Base-by-base conservation (phyloP, 306 rosid genomes). In the Casuarina glauca region DNA sequence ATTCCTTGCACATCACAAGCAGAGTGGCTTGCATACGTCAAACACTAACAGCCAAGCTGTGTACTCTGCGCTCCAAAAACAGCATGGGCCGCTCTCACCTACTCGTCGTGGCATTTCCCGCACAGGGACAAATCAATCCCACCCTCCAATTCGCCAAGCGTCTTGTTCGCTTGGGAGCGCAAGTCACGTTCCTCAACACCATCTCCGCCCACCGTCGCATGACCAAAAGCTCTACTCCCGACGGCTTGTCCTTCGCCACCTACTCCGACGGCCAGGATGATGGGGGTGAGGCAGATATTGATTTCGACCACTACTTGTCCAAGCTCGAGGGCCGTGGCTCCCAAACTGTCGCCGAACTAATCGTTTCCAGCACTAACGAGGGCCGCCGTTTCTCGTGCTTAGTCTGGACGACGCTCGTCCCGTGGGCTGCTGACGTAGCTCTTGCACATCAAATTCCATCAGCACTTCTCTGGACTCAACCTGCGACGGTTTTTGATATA, bases 91-190 rank as follows among this genome's bases (percentile, higher is more conserved):
- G 76, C 0, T 84, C 72, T 45, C 84, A 78, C 43, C 72, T 87
- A 73, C 84, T 90, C 19, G 41, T 86, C 5, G 32, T 86, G 38
- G 11, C 91, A 5, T 84, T 74, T 63, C 85, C 88, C 1, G 3
- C 70, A 2, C 92, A 84, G 60, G 90, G 94, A 64, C 89, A 84
- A 68, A 51, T 90, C 42, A 90, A 86, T 80, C 92, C 89, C 0
- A 35, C 85, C 6, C 77, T 90, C 53, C 87, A 84, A 7, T 71
- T 86, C 46, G 83, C 90, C 44, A 83, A 75, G 36, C 60, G 76
- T 12, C 87, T 88, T 66, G 9, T 26, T 19, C 7, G 54, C n/a
- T 42, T 51, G 16, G 87, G 89, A 7, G 78, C 74, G 2, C 58
- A 80, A 1, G 92, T 88, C 64, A 87, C 96, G 2, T 60, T 81